phyloP scores from a whole-genome alignment of 768 basidiomycete genomes.

The Pilatotrama ljubarskyi region DNA sequence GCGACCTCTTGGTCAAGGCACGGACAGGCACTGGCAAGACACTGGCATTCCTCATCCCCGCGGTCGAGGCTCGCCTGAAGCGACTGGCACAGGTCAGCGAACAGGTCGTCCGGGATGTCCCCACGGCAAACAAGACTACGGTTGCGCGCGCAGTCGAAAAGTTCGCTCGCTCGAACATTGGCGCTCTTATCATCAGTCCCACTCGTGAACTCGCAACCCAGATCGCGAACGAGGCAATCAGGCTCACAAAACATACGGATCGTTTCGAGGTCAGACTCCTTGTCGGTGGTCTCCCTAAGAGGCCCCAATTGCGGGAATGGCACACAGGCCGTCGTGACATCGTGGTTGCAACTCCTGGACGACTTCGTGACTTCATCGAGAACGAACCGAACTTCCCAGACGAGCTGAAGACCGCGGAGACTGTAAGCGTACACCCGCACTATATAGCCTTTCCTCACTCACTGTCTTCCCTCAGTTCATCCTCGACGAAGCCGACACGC shows the following conservation, averaged over 20 bases:
- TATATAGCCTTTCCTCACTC: not conserved
- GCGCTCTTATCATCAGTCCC: slow-evolving; percentile 82
- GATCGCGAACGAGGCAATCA: slow-evolving; percentile 81
- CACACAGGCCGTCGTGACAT: slow-evolving; percentile 66
- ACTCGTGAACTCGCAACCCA: slow-evolving; percentile 90
- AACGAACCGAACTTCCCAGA: slow-evolving; percentile 55
- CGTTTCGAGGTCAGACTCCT: slow-evolving; percentile 73
- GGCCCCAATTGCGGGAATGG: slow-evolving; percentile 69
- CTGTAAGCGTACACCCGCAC: slow-evolving; percentile 43
- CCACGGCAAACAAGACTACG: slow-evolving; percentile 31
- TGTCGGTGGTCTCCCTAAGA: slow-evolving; percentile 73
- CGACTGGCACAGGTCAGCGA: slow-evolving; percentile 48
- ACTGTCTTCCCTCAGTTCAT: slow-evolving; percentile 55
- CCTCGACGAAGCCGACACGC: slow-evolving; percentile 89
- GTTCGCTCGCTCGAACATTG: slow-evolving; percentile 53
- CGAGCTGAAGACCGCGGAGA: slow-evolving; percentile 53
- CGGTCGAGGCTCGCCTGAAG: slow-evolving; percentile 73
- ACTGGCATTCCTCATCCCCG: slow-evolving; percentile 83
- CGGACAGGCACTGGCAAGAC: slow-evolving; percentile 92
- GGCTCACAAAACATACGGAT: slow-evolving; percentile 58
- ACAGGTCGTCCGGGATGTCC: slow-evolving; percentile 44
- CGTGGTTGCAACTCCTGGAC: slow-evolving; percentile 89
- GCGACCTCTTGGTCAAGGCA: slow-evolving; percentile 84
- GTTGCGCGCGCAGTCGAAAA: slow-evolving; percentile 33
- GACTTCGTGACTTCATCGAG: slow-evolving; percentile 71